Percentiles rank a stretch among this genome's conserved stretches.
Conservation (phyloP, 495 filamentous ascomycete genomes). For the Trichoderma asperelloides region DNA sequence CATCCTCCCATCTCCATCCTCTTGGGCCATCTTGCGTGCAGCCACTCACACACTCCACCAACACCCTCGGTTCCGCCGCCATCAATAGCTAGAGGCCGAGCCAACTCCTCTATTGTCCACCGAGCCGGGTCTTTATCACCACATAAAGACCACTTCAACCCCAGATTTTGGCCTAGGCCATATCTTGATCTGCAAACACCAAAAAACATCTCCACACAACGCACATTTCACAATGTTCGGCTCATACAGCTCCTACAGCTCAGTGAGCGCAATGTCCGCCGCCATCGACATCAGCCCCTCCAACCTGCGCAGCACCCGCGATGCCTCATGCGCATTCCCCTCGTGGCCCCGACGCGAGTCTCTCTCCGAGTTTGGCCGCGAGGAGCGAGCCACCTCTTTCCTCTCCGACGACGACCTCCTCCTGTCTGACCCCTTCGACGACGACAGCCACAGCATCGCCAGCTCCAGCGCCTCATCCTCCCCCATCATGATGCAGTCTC, state of each 20-base stretch:
- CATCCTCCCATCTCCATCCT: neutral
- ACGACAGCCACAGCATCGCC: slow-evolving; percentile 32
- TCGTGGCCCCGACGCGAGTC: slow-evolving; percentile 40
- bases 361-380: slow-evolving; percentile 32
- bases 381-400: slow-evolving; percentile 37
- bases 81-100: slow-evolving; percentile 2
- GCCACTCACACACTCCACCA: neutral
- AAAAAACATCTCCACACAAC: slow-evolving; percentile 15
- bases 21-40: neutral
- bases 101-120: neutral
- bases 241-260: slow-evolving; percentile 37
- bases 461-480: slow-evolving; percentile 31
- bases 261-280: slow-evolving; percentile 26
- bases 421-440: slow-evolving; percentile 32
- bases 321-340: slow-evolving; percentile 39
- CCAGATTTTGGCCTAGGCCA: neutral
- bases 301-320: slow-evolving; percentile 25
- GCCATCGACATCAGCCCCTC: slow-evolving; percentile 45
- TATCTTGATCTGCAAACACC: slow-evolving; percentile 6
- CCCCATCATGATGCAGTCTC: slow-evolving; percentile 13
- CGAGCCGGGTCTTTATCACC: neutral
- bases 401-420: slow-evolving; percentile 43
- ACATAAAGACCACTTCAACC: neutral
- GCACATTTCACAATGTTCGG: slow-evolving; percentile 31
- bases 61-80: neutral